Evolutionary conservation across 1,284 basidiomycete species (phyloP).

Genomic region (Trichosporon sp.): DNA sequence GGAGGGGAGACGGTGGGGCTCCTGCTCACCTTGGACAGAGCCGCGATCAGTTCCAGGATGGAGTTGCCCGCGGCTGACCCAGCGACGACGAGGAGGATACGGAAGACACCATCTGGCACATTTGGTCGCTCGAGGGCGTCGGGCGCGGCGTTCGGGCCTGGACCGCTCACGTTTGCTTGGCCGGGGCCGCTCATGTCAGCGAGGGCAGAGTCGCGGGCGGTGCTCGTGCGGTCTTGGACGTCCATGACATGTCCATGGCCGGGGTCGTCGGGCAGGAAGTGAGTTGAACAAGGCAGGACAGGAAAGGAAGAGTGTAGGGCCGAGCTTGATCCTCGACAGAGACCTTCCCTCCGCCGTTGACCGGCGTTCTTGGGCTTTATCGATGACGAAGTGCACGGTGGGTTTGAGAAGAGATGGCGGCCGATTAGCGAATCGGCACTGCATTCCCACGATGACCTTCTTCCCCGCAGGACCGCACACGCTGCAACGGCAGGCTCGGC

Average conservation of each 20-base stretch:
- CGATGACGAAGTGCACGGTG: not conserved
- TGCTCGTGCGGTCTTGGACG: not conserved
- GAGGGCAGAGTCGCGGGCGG: not conserved
- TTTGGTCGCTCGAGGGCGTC: not conserved
- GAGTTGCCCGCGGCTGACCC: not conserved
- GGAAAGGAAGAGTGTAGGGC: conserved; percentile 3
- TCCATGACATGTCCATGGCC: conserved; percentile 17
- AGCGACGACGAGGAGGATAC: not conserved
- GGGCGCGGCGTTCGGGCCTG: not conserved
- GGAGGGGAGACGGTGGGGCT: too few species aligned
- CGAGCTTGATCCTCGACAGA: not conserved
- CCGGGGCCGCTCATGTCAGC: not conserved
- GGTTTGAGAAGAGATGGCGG: conserved; percentile 1
- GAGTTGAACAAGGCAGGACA: not conserved
- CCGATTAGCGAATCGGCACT: conserved; percentile 17
- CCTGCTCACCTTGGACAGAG: not conserved
- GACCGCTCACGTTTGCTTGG: not conserved
- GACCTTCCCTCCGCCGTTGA: not conserved
- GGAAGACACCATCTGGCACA: conserved; percentile 6
- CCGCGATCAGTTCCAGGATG: not conserved
- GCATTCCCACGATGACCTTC: conserved; percentile 16
- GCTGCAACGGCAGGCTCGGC: too few species aligned
- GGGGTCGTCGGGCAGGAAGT: not conserved
- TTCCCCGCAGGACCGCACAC: not conserved
- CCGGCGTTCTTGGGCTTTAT: too few species aligned